A percentile compares a stretch with the other conserved stretches of the same genome.
These are phyloP conservation scores for Coprinopsis sp. DNA, from an alignment of 768 basidiomycete species.

Conservation along the genomic window DNA sequence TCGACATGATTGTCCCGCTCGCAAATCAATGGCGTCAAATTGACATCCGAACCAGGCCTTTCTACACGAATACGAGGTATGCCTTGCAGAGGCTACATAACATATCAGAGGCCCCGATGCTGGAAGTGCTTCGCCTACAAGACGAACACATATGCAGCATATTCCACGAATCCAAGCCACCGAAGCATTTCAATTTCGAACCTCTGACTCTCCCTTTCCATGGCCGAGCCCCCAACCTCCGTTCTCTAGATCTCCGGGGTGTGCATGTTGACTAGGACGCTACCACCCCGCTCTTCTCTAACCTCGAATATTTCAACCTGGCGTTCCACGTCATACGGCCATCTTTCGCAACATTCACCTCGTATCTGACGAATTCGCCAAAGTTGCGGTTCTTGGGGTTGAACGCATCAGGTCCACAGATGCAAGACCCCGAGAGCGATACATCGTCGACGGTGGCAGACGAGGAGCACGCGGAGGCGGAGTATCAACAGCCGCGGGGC, in stretches of 20 bases:
- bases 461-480: conserved; percentile 19
- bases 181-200: conserved; percentile 29
- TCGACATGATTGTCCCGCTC: conserved; percentile 47
- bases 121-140: conserved; percentile 51
- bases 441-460: conserved; percentile 22
- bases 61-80: conserved; percentile 43
- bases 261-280: conserved; percentile 65
- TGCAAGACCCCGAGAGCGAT: conserved; percentile 11
- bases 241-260: conserved; percentile 52
- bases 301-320: conserved; percentile 50
- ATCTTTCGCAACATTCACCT: conserved; percentile 45
- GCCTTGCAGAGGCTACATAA: conserved; percentile 39
- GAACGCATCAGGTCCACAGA: conserved; percentile 50
- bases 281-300: conserved; percentile 37
- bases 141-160: conserved; percentile 49
- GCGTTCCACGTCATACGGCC: conserved; percentile 62
- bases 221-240: conserved; percentile 49
- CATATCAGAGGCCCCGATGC: conserved; percentile 44
- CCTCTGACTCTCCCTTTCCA: conserved; percentile 47
- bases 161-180: conserved; percentile 33
- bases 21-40: conserved; percentile 50
- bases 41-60: conserved; percentile 40
- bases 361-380: conserved; percentile 51
- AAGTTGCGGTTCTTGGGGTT: conserved; percentile 50
- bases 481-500: conserved; percentile 39